Percentiles rank a stretch among this genome's conserved stretches.
phyloP scores from a whole-genome alignment of 768 basidiomycete genomes.

The Lactarius quietus region DNA sequence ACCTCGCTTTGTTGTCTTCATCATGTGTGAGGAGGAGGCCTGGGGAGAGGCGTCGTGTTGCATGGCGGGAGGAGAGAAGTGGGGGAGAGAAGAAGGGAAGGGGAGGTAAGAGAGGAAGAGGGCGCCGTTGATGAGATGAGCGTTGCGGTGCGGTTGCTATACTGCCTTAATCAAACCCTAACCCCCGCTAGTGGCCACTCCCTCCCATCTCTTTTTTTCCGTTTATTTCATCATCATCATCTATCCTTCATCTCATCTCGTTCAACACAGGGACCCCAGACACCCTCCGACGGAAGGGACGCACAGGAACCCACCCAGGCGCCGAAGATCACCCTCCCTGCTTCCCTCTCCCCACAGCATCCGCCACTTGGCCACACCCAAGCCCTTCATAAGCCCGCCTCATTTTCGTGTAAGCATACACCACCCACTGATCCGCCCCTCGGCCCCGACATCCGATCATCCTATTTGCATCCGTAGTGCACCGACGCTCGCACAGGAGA shows the following conservation, averaged over 20 bases:
- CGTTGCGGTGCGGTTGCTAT: conserved; percentile 1
- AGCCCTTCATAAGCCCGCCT: neutral
- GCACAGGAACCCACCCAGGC: neutral
- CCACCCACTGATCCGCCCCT: neutral
- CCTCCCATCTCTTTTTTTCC: neutral
- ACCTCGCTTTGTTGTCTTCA: conserved; percentile 97
- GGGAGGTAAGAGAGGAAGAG: conserved; percentile 8
- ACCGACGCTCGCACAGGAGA: neutral
- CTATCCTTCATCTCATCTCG: conserved; percentile 1
- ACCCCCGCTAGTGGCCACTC: neutral
- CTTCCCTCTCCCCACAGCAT: neutral
- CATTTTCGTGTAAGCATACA: neutral
- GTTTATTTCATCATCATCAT: neutral
- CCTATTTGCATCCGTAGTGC: neutral
- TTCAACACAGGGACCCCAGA: neutral
- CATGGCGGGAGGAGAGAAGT: conserved; percentile 31
- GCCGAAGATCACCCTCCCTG: neutral
- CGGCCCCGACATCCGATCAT: no score
- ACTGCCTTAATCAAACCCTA: conserved; percentile 3
- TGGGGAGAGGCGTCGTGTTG: conserved; percentile 42
- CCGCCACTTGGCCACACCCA: neutral
- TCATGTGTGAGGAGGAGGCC: conserved; percentile 85
- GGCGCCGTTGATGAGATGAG: conserved; percentile 7
- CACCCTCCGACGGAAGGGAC: neutral
- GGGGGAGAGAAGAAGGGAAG: conserved; percentile 34